Base-by-base conservation (phyloP, 2,329 filamentous ascomycete genomes). In the Ceratocystis lukuohia region DNA sequence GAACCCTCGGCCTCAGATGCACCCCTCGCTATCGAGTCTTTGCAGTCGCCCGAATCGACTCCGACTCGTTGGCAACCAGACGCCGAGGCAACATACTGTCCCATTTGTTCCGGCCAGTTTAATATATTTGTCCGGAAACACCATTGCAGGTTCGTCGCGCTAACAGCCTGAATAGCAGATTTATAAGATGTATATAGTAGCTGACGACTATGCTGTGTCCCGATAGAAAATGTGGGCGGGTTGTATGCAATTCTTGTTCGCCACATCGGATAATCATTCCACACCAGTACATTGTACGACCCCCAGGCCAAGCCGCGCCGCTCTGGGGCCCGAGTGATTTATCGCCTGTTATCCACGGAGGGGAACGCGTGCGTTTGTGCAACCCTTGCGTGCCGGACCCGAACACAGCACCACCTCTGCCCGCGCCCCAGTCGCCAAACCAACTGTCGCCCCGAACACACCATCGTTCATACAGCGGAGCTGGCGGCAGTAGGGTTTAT, bases 241-340 rank as follows among this genome's bases (percentile, higher is more conserved):
- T 97, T 7, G 93, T 97, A 28, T 97, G 93, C 75, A 86, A 87
- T 67, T 81, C 85, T 22, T 97, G 93, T 77, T 96, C 93, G 2
- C 93, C 93, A 2, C 93, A 97, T 75, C 85, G 91, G 69, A 97
- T 97, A 73, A 96, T 89, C 2, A 96, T 97, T 69, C 93, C 93
- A 0, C 84, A 92, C 70, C 89, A 94, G 73, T 97, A 90, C 74
- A 96, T 97, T 70, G 91, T 96, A 30, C 87, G 88, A 61, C 88
- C 89, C 2, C 88, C 88, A 0, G 80, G 74, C 66, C 68, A 68
- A 44, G 59, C 45, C n/a, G 50, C 20, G 17, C 62, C 59, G 6
- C 63, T 44, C 5, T 67, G 62, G 63, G 61, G 50, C 30, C 50
- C 59, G 10, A 59, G 63, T 41, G 67, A 68, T 44, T 48, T 30